Conservation (phyloP, 805 yeast species). For the Candida awuae region DNA sequence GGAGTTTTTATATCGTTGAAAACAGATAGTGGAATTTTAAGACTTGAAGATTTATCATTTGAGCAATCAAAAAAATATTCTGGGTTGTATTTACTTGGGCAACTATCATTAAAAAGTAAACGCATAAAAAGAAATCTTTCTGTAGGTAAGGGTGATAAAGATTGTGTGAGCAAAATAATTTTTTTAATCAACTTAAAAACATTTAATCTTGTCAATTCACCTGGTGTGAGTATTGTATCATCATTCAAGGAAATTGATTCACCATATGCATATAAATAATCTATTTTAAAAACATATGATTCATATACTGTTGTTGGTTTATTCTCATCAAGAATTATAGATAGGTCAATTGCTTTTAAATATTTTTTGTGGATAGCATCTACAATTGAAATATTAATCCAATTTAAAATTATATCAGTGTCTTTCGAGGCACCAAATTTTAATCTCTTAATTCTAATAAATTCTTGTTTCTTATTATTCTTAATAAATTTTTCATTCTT, state of each 20-base stretch:
- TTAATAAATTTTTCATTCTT: slow-evolving; percentile 19
- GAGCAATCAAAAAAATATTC: slow-evolving; percentile 31
- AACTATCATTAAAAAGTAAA: slow-evolving; percentile 39
- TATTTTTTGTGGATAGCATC: slow-evolving; percentile 37
- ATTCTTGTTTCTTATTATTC: slow-evolving; percentile 11
- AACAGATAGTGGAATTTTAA: slow-evolving; percentile 26
- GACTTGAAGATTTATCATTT: slow-evolving; percentile 32
- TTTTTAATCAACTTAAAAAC: slow-evolving; percentile 43
- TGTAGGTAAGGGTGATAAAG: slow-evolving; percentile 42
- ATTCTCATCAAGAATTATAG: slow-evolving; percentile 35
- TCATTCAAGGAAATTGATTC: slow-evolving; percentile 8
- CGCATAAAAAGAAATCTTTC: slow-evolving; percentile 41
- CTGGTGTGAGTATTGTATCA: slow-evolving; percentile 13
- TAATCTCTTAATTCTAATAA: slow-evolving; percentile 42
- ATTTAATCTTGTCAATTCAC: slow-evolving; percentile 33
- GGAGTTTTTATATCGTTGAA: slow-evolving; percentile 14
- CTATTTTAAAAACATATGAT: slow-evolving; percentile 42
- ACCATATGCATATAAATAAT: slow-evolving; percentile 28
- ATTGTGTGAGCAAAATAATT: slow-evolving; percentile 46
- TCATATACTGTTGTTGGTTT: slow-evolving; percentile 40
- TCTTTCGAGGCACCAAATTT: slow-evolving; percentile 37
- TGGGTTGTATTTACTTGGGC: slow-evolving; percentile 45
- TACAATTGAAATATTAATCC: slow-evolving; percentile 46
- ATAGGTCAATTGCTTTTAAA: slow-evolving; percentile 38
- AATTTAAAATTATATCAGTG: slow-evolving; percentile 42